Evolutionary conservation across 2,329 filamentous ascomycete genomes (phyloP).

Genomic region (Rutstroemia sp.): DNA sequence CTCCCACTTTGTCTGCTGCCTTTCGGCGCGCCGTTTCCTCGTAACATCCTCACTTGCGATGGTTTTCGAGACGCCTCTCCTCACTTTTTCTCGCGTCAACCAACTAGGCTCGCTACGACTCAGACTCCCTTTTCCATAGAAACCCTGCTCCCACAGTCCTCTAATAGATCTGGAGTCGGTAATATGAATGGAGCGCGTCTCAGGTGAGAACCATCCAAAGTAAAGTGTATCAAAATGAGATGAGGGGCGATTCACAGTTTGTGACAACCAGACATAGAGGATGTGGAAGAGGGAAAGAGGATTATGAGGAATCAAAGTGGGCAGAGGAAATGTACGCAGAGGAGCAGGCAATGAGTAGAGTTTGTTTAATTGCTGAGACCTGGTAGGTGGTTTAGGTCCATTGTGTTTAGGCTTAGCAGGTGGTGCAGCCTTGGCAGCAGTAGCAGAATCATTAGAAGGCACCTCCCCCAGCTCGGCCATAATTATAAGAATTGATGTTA

Average conservation of each 20-base stretch:
- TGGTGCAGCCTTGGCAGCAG: not conserved
- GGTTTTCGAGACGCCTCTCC: constrained; percentile 55
- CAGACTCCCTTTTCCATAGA: constrained; percentile 89
- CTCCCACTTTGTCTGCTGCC: constrained; percentile 81
- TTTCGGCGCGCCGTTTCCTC: constrained; percentile 66
- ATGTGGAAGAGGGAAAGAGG: constrained; percentile 82
- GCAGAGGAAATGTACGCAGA: constrained; percentile 74
- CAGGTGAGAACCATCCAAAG: constrained; percentile 70
- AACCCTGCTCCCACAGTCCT: constrained; percentile 91
- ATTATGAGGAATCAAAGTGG: constrained; percentile 84
- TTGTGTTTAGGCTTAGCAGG: constrained; percentile 10
- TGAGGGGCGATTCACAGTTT: constrained; percentile 57
- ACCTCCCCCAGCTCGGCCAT: constrained; percentile 22
- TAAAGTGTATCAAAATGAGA: constrained; percentile 59
- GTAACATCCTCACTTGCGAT: constrained; percentile 79
- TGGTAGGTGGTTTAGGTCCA: constrained; percentile 20
- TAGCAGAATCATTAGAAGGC: constrained; percentile 6
- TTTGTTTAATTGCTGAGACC: constrained; percentile 48
- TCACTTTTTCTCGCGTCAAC: constrained; percentile 74
- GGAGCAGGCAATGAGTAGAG: constrained; percentile 80
- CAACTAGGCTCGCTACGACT: constrained; percentile 94
- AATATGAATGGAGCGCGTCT: constrained; percentile 78
- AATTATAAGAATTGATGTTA: constrained; percentile 15
- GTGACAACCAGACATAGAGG: constrained; percentile 67
- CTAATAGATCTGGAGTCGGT: constrained; percentile 68